Evolutionary conservation across 2,329 filamentous ascomycete genomes (phyloP), one percentile per base, ranked within the genome.

Genomic region (Alternaria gaisen): DNA sequence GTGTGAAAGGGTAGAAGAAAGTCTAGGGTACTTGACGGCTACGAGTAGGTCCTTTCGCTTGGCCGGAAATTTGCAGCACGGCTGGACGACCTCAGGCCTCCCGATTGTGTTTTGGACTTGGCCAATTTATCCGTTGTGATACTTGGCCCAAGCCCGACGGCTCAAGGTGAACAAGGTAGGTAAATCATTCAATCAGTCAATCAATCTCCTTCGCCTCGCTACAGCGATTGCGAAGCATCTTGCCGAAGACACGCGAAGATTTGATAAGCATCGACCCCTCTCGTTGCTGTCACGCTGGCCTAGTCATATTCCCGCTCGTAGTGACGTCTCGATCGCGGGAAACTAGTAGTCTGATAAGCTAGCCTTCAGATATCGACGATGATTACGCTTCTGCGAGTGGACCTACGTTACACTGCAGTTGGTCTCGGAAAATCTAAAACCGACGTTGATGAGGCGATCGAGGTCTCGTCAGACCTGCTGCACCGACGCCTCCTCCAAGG

Each of bases 351-450:
- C 20, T 24, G 52, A 46, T 43, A 12, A 40, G 34, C 52, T 60
- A 43, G 18, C 30, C 26, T 41, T 28, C 48, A 36, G 24, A 42
- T 46, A 44, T 34, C 44, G 38, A 50, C 41, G 40, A 51, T 52
- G 24, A 12, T 44, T 18, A 32, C 26, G 30, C 38, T 36, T 30
- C 42, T 22, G 18, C 38, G 34, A 38, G 57, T 56, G 57, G 57
- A 60, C 24, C 46, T 44, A 14, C 18, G 57, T 56, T 60, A 46
- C 57, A 52, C 50, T 51, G 16, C 41, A 56, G 32, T 51, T 60
- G 44, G 46, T 51, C 16, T 48, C 57, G 57, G 57, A 56, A 34
- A 52, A 60, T 60, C 57, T 56, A 42, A 22, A 51, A 44, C 57
- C 57, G 53, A 55, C 30, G 20, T 56, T 38, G 44, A 50, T 34